These are phyloP conservation scores for Penicillium sp. DNA, from an alignment of 2,329 filamentous ascomycete species.

Conservation along the genomic window DNA sequence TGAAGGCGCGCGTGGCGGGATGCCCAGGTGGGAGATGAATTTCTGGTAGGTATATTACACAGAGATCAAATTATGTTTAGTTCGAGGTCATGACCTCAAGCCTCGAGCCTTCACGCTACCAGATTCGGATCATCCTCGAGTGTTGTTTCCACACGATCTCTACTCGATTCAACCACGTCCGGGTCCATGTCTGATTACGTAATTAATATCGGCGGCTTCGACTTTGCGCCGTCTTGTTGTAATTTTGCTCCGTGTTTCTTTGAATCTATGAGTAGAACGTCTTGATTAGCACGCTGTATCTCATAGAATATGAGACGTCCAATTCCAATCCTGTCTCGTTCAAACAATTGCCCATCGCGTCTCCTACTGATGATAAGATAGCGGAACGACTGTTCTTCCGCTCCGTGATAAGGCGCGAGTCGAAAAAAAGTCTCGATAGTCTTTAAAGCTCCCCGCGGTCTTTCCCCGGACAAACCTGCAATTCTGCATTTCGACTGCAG, in stretches of 20 bases:
- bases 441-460: neutral
- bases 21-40: neutral
- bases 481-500: slow-evolving; percentile 1
- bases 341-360: neutral
- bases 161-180: neutral
- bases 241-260: neutral
- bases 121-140: neutral
- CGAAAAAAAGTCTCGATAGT: slow-evolving; percentile 19
- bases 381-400: slow-evolving; percentile 25
- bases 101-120: neutral
- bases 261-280: neutral
- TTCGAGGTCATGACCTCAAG: neutral
- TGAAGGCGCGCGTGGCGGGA: neutral
- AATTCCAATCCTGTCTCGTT: neutral
- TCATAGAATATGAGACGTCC: neutral
- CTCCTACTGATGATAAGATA: slow-evolving; percentile 28
- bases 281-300: neutral
- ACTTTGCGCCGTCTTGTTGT: neutral
- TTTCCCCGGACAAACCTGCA: slow-evolving; percentile 1
- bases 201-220: neutral
- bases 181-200: neutral
- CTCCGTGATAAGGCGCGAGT: slow-evolving; percentile 20
- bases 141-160: neutral
- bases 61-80: neutral
- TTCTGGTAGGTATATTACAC: neutral